A percentile compares a stretch with the other conserved stretches of the same genome.
Conservation (phyloP, 257 asterid genomes). For the Solanum rostratum region DNA sequence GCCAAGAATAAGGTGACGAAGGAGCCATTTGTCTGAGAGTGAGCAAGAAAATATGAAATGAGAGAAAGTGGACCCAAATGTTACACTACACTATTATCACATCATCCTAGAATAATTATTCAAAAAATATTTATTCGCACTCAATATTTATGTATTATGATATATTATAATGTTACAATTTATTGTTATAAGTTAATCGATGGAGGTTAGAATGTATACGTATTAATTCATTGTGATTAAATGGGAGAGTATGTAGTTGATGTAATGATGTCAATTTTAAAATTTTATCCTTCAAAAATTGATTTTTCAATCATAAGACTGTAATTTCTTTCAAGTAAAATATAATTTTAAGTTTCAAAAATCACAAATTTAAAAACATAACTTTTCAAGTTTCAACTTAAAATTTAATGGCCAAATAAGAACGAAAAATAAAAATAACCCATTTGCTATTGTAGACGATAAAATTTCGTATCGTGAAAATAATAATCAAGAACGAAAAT, state of each 20-base stretch:
- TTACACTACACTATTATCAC: constrained; percentile 47
- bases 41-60: constrained; percentile 33
- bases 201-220: not conserved
- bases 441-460: too few relatives aligned
- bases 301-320: too few relatives aligned
- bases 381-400: not conserved
- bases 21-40: constrained; percentile 33
- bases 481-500: too few relatives aligned
- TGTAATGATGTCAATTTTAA: not conserved
- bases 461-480: too few relatives aligned
- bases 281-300: too few relatives aligned
- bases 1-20: constrained; percentile 36
- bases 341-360: not conserved
- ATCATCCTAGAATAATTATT: constrained; percentile 21
- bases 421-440: not conserved
- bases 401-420: not conserved
- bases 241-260: not conserved
- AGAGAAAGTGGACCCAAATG: constrained; percentile 44
- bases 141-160: not conserved
- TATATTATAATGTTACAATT: not conserved
- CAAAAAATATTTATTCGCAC: not conserved
- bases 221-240: not conserved
- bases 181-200: not conserved
- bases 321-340: not conserved
- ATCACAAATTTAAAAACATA: not conserved